phyloP scores from a whole-genome alignment of 306 rosid species.

The Fagus crenata region DNA sequence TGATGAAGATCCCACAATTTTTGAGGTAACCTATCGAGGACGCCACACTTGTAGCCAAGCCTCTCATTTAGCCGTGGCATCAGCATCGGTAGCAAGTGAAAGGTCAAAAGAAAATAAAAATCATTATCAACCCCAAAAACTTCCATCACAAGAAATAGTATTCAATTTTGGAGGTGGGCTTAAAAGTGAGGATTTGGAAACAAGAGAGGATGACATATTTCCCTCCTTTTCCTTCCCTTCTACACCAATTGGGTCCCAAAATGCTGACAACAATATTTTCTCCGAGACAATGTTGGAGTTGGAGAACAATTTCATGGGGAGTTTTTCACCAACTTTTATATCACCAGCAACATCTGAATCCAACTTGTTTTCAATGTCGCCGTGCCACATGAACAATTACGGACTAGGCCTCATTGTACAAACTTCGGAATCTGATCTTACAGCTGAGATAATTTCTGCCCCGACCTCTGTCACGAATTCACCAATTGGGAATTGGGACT shows the following conservation, averaged over 20 bases:
- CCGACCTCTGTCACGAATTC: constrained; percentile 66
- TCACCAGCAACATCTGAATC: constrained; percentile 55
- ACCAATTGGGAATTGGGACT: constrained; percentile 47
- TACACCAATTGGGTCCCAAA: constrained; percentile 38
- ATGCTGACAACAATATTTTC: constrained; percentile 41
- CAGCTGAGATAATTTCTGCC: constrained; percentile 53
- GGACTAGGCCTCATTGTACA: constrained; percentile 45
- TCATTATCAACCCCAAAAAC: constrained; percentile 21
- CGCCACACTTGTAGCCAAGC: constrained; percentile 65
- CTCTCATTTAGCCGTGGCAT: constrained; percentile 29
- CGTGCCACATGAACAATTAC: constrained; percentile 26
- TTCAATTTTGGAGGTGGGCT: constrained; percentile 40
- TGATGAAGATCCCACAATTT: constrained; percentile 50
- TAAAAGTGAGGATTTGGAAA: constrained; percentile 44
- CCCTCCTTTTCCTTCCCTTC: constrained; percentile 50
- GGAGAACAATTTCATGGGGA: constrained; percentile 35
- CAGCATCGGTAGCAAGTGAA: constrained; percentile 27
- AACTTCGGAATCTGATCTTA: constrained; percentile 55
- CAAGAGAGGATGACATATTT: constrained; percentile 39
- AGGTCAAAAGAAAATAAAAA: constrained; percentile 26
- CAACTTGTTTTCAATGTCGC: constrained; percentile 39
- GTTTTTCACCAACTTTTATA: constrained; percentile 32
- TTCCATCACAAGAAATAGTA: constrained; percentile 6
- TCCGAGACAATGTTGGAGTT: constrained; percentile 18
- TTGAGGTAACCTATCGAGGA: constrained; percentile 57